A percentile compares a stretch with the other conserved stretches of the same genome.
phyloP scores from a whole-genome alignment of 1,139 yeast genomes.

The Kodamaea sp. region DNA sequence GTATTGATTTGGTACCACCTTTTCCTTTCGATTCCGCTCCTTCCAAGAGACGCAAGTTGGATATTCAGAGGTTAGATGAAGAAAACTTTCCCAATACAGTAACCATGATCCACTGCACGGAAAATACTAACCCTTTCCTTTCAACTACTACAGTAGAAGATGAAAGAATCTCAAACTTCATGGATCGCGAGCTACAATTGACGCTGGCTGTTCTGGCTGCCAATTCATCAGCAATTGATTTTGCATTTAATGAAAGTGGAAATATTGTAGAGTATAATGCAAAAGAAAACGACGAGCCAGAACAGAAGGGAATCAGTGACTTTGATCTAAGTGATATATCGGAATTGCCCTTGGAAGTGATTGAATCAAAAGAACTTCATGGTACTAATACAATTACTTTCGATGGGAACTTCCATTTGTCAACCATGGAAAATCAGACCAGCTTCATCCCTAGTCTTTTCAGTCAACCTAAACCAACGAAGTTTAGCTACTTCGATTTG shows the following conservation, averaged over 20 bases:
- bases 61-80: conserved; percentile 14
- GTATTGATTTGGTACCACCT: conserved; percentile 27
- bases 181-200: conserved; percentile 4
- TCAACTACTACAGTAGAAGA: conserved; percentile 4
- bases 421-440: conserved; percentile 12
- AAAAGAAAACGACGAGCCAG: neutral
- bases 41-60: conserved; percentile 15
- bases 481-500: neutral
- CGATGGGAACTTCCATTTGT: conserved; percentile 16
- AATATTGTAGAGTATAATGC: conserved; percentile 3
- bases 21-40: conserved; percentile 4
- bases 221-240: conserved; percentile 6
- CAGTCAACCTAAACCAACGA: neutral
- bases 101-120: neutral
- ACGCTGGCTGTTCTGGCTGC: conserved; percentile 2
- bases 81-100: conserved; percentile 10
- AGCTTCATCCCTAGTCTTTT: neutral
- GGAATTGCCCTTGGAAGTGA: conserved; percentile 5
- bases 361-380: conserved; percentile 3
- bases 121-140: neutral
- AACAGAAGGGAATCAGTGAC: neutral
- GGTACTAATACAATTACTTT: conserved; percentile 7
- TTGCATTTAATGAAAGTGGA: conserved; percentile 11
- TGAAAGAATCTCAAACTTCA: conserved; percentile 4
- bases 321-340: conserved; percentile 12